Base-by-base conservation (phyloP, 1,284 basidiomycete genomes). In the Serendipita sp. region DNA sequence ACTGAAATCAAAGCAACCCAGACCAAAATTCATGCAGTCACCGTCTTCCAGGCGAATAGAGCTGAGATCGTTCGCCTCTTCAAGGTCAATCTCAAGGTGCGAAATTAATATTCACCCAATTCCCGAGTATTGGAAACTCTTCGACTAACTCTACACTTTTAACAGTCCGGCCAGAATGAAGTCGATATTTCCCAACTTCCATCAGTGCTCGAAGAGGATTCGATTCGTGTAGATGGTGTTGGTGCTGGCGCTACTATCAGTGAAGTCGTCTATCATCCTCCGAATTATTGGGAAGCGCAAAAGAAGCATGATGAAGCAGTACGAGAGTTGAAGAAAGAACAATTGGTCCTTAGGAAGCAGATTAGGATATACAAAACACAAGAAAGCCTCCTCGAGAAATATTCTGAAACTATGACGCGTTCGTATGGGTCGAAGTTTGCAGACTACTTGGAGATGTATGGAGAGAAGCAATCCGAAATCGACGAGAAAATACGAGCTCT, bases 161-260 rank as follows among this genome's bases (percentile, higher is more conserved):
- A 55, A n/a, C 26, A 68, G 66, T 41, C 43, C 45, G 68, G 68
- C 13, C 68, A 69, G 62, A 69, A 69, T 44, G 65, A 69, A 3
- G 65, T 70, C 32, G 62, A 64, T 17, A 63, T 70, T 13, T 64
- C 60, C n/a, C 55, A 68, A 10, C 64, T 70, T 12, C 68, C 69
- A 1, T 66, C 63, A 5, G 64, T 60, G 35, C 41, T 69, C n/a
- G 64, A 67, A 44, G 64, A 68, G 45, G 66, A 68, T 58, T 69
- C 68, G 15, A 64, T 70, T 49, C 68, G 68, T 26, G 68, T 69
- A 42, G 69, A 69, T 26, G 68, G 66, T 0, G 47, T 66, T 32
- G 45, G 45, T 4, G 68, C 68, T 5, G 61, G 63, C 30, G 67
- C 66, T 5, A 53, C 64, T 30, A 67, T 69, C 15, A 67, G 67